Evolutionary conservation across 192 early-diverging fungal species (phyloP), one percentile per base, ranked within the genome.

Genomic region (Lobosporangium transversale): DNA sequence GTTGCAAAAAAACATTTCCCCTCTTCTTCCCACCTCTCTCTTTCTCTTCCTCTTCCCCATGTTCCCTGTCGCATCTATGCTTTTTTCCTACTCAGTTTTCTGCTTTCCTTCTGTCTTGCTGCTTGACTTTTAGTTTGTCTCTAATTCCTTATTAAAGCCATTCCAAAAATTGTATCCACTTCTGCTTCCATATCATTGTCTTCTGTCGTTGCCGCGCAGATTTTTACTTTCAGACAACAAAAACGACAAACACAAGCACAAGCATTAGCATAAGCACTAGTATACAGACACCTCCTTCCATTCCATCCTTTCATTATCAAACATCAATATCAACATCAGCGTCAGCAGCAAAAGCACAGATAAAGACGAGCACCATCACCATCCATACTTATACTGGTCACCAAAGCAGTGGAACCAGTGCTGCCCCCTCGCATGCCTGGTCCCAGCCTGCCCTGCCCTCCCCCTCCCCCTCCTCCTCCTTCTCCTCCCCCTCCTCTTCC

Each of bases 161-260:
- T n/a, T n/a, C n/a, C n/a, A n/a, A n/a, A n/a, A n/a, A n/a, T n/a
- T n/a, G n/a, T n/a, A n/a, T n/a, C n/a, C n/a, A n/a, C 23, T 26
- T 26, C 11, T 26, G 30, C 17, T 18, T 54, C 53, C 4, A 15
- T 7, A 3, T 24, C 17, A n/a, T n/a, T n/a, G n/a, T n/a, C 32
- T 33, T 3, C 27, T 33, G 5, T 6, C 32, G 18, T 17, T 30
- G 9, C 17, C 21, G 24, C 36, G 6, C 23, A 9, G 8, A 10
- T n/a, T 24, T 18, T 21, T 24, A 36, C 33, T 56, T 18, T 37
- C 36, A 40, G 18, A 23, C 32, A n/a, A 1, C 33, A 51, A 31
- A 45, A 62, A 33, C 45, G 17, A 21, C 59, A n/a, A n/a, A n/a
- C n/a, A n/a, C n/a, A n/a, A 48, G 15, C 59, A 62, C 12, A 47